These are phyloP conservation scores for Cicer yamashitae DNA, from an alignment of 306 rosid genomes.

Conservation along the genomic window DNA sequence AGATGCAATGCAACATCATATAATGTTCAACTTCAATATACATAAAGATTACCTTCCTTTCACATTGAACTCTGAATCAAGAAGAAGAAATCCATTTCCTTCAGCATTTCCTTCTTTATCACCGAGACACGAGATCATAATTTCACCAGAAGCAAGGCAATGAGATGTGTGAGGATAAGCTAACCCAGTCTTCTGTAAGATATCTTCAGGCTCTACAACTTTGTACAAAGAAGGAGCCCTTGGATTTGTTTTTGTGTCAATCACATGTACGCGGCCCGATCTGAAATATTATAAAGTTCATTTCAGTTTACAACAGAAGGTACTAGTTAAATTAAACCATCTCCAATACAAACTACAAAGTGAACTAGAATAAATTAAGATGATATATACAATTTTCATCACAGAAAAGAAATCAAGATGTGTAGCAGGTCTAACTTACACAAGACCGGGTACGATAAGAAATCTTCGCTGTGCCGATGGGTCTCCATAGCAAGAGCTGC, in stretches of 20 bases:
- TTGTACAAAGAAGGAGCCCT: constrained; percentile 85
- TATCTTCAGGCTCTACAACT: constrained; percentile 74
- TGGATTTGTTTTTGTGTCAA: constrained; percentile 83
- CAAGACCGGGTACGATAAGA: constrained; percentile 70
- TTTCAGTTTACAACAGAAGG: background rate
- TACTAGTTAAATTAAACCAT: too few species aligned
- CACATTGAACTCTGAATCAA: constrained; percentile 89
- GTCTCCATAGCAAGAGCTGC: constrained; percentile 97
- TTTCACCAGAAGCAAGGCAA: constrained; percentile 96
- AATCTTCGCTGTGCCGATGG: constrained; percentile 69
- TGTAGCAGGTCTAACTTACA: constrained; percentile 64
- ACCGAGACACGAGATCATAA: constrained; percentile 89
- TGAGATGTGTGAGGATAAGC: constrained; percentile 97
- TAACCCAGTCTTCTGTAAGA: constrained; percentile 76
- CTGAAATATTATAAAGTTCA: constrained; percentile 52
- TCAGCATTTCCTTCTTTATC: constrained; percentile 87
- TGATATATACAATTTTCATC: background rate
- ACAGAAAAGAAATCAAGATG: background rate
- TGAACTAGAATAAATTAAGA: too few species aligned
- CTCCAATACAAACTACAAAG: too few species aligned
- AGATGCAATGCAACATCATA: constrained; percentile 13
- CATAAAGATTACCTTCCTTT: constrained; percentile 78
- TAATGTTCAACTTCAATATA: background rate
- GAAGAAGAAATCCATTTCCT: constrained; percentile 95
- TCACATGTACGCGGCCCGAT: constrained; percentile 82